Base-by-base conservation (phyloP, 805 yeast species). In the Sugiyamaella smithiae region DNA sequence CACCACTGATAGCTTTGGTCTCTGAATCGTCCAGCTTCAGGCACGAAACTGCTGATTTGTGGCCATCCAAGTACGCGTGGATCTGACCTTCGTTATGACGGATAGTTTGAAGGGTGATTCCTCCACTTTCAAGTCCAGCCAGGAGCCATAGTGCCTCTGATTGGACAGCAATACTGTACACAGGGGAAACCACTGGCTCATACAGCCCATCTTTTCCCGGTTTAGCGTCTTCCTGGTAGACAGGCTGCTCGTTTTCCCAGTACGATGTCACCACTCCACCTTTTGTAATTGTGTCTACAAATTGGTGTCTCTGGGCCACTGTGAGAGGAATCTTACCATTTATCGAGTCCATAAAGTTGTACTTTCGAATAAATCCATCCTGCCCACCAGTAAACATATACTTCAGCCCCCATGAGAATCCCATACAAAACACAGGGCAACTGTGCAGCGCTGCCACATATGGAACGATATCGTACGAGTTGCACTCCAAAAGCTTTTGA, bases 191-290 rank as follows among this genome's bases (percentile, higher is more conserved):
- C 43, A 73, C 69, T 3, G 72, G 72, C 37, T 51, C 57, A 48
- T 63, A 67, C 22, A 55, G 44, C 17, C 67, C 66, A 33, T 66
- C 70, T 8, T 52, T 46, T 56, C 66, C 57, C 66, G 61, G 51
- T 72, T 61, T 51, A 71, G 71, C 63, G 54, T 71, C 72, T 50
- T 74, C 61, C 53, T 70, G 71, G 26, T 73, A 67, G 49, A 80
- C 70, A 0, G 98, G 97, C 59, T 89, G 87, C 68, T 93, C 98
- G 66, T 93, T 93, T 62, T 91, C 98, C 97, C 97, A 93, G 69
- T 88, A 91, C 0, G 93, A 84, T 12, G 76, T 63, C 4, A 90
- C 68, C 4, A 88, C 83, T 5, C 98, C 99, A 0, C 89, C 93
- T 60, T 85, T 84, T 6, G 85, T 77, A 26, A 93, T 79, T 1